Evolutionary conservation across 192 early-diverging fungal genomes (phyloP), one percentile per base, ranked within the genome.

Genomic region (Kickxella alabastrina): DNA sequence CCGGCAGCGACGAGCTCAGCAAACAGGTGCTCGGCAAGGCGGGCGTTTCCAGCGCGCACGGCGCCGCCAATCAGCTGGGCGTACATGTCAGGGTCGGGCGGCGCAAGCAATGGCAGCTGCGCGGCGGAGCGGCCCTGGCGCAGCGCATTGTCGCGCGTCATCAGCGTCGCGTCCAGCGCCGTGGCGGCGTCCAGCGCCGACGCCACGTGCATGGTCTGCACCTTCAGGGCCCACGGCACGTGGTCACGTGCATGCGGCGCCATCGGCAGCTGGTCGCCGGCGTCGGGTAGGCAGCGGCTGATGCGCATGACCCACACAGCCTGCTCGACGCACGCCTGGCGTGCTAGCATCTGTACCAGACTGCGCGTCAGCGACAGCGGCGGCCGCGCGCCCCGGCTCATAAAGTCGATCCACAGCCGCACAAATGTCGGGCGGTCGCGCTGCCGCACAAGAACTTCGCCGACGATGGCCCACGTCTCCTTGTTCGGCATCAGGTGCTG

Each of bases 241-340:
- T 58, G 52, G 35, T 65, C 58, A 10, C 28, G 39, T 10, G 52
- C 43, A 22, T 55, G 43, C 23, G 57, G 49, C 24, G 65, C 21
- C 24, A 42, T 52, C 23, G 72, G 60, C 9, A 58, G 54, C 2
- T 19, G 21, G 5, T 54, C 55, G 2, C 74, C 74, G n/a, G 54
- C 19, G 31, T 75, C 61, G 4, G 72, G 72, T 40, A 77, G 52
- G 2, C 49, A 57, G 5, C 74, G 74, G 39, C 74, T 62, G 17
- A 77, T 77, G 34, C 74, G 66, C 74, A 77, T 77, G 9, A 56
- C 62, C 74, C 66, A 70, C 25, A 70, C 41, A 2, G 74, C 74
- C 44, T 77, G 67, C 49, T 77, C 74, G 12, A 77, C 43, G 21
- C 54, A 58, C 34, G 51, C 41, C 47, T 77, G 74, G 17, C 55